Percentiles rank a stretch among this genome's conserved stretches.
These are phyloP conservation scores for Acer negundo DNA, from an alignment of 345 rosid species.

Conservation along the genomic window DNA sequence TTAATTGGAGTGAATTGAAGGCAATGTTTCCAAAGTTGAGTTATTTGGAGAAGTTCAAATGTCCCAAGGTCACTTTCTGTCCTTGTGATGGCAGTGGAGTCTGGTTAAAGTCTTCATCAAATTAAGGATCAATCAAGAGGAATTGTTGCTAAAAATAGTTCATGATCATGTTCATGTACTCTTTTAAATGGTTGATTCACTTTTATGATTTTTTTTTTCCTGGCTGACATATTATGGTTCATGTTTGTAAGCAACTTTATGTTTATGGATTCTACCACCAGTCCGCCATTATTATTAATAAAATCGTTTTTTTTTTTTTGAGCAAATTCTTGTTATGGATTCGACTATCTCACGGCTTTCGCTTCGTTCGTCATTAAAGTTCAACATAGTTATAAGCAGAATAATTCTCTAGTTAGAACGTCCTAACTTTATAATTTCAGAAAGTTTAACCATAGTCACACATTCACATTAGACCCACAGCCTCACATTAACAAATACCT, in stretches of 20 bases:
- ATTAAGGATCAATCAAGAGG: not conserved
- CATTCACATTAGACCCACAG: no score
- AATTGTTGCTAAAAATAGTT: not conserved
- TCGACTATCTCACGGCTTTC: no score
- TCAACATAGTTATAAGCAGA: no score
- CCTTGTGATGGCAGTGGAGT: conserved; percentile 41
- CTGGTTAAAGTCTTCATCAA: conserved; percentile 23
- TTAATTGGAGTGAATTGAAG: conserved; percentile 27
- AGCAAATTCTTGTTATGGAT: no score
- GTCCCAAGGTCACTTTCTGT: conserved; percentile 36
- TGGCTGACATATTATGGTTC: not conserved
- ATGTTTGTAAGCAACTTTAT: not conserved
- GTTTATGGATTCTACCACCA: no score
- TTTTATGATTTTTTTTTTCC: not conserved
- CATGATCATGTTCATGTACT: not conserved
- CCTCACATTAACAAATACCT: no score
- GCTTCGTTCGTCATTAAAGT: no score
- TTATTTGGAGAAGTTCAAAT: conserved; percentile 40
- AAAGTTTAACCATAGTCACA: no score
- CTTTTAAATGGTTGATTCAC: not conserved
- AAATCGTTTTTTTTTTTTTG: no score
- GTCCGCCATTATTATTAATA: no score
- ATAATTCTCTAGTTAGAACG: no score
- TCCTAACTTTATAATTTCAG: no score
- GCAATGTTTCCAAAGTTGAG: conserved; percentile 27